Percentiles rank a stretch among this genome's conserved stretches.
Evolutionary conservation across 345 rosid species (phyloP).

Genomic region (Carallia pectinifolia): DNA sequence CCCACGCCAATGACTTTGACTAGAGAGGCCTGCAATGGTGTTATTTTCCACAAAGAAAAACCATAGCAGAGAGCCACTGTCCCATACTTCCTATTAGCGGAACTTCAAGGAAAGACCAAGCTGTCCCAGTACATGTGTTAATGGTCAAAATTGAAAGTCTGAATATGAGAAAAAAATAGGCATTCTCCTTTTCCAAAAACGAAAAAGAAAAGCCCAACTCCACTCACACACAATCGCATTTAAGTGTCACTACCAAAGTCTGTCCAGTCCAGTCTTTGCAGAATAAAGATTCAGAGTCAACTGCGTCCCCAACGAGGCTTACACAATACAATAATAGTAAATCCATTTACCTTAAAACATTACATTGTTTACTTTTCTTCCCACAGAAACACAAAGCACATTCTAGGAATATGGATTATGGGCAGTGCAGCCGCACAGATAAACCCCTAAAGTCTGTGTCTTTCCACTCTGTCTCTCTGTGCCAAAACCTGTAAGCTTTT

Average conservation of each 20-base stretch:
- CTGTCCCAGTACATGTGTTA: too few species aligned
- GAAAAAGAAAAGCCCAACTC: not conserved
- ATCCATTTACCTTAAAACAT: too few species aligned
- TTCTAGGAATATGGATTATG: too few species aligned
- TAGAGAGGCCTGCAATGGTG: not conserved
- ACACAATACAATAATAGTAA: not conserved
- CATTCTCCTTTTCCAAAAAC: not conserved
- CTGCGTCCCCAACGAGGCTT: constrained; percentile 31
- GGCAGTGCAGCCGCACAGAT: too few species aligned
- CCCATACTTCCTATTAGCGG: not conserved
- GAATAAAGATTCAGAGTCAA: constrained; percentile 22
- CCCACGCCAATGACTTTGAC: too few species aligned
- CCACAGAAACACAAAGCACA: too few species aligned
- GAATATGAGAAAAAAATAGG: not conserved
- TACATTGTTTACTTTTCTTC: too few species aligned
- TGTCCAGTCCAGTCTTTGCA: constrained; percentile 14
- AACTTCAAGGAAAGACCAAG: constrained; percentile 1
- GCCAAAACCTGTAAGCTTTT: constrained; percentile 5
- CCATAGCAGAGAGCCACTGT: too few species aligned
- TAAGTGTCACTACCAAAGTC: not conserved
- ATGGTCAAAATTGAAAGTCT: not conserved
- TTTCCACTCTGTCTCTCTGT: constrained; percentile 7
- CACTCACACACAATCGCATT: not conserved
- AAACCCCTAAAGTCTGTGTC: not conserved
- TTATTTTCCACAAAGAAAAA: too few species aligned